These are phyloP conservation scores for Diplodia scrobiculata DNA, from an alignment of 2,329 filamentous ascomycete genomes.

Conservation along the genomic window DNA sequence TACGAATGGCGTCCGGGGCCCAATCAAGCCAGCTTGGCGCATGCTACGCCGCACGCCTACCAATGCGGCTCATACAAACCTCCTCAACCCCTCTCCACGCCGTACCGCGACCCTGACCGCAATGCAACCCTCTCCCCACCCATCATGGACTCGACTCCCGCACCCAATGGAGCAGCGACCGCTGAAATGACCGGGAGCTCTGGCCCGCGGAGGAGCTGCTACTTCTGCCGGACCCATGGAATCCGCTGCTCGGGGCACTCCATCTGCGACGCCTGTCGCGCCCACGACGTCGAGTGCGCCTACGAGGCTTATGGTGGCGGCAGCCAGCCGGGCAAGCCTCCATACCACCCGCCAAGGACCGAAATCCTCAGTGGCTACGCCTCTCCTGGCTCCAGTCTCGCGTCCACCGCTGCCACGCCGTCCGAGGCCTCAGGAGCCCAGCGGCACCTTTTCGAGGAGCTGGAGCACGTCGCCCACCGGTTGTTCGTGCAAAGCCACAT, in stretches of 20 bases:
- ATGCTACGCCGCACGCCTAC: constrained; percentile 21
- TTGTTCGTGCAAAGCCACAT: neutral
- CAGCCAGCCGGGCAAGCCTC: constrained; percentile 9
- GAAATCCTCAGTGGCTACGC: constrained; percentile 5
- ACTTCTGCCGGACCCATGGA: constrained; percentile 33
- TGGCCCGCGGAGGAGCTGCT: constrained; percentile 31
- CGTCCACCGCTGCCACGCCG: neutral
- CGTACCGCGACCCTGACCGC: neutral
- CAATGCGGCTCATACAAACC: constrained; percentile 5
- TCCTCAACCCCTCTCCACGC: neutral
- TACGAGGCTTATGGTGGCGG: constrained; percentile 34
- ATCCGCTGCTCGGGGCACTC: constrained; percentile 33
- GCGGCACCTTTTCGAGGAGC: constrained; percentile 1
- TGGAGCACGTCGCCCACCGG: neutral
- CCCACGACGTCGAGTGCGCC: constrained; percentile 33
- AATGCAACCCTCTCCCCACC: neutral
- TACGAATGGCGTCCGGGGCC: constrained; percentile 1
- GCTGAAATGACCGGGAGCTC: neutral
- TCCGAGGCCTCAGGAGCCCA: neutral
- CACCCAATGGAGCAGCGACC: neutral
- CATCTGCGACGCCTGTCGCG: constrained; percentile 32
- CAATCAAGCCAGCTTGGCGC: constrained; percentile 13
- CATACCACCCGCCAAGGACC: neutral
- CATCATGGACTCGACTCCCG: constrained; percentile 6
- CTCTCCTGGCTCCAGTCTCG: constrained; percentile 2